Evolutionary conservation across 495 filamentous ascomycete genomes (phyloP), one percentile per base, ranked within the genome.

Genomic region (Tuber microsphaerosporum): DNA sequence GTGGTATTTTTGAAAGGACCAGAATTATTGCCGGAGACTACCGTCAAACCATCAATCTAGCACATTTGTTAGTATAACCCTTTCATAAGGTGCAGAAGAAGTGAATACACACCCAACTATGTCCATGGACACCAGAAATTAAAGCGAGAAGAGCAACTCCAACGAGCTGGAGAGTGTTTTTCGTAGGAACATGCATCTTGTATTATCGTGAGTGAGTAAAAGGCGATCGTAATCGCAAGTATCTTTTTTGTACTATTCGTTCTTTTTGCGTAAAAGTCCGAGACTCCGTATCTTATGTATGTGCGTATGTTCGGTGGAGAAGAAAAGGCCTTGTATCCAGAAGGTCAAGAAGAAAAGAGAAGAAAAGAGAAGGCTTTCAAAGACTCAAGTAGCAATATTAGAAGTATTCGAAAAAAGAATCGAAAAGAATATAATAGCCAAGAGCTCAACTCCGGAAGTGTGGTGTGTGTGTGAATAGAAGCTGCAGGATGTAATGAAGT

Each of bases 91-190:
- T 34, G 65, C 39, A 41, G 34, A 45, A 75, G 51, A 70, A 37
- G 34, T 7, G 26, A 31, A 51, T 20, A 75, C 75, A 73, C 46
- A 81, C 79, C 79, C 79, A 81, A 68, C 79, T 81, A 44, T 81
- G 79, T 10, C 75, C 48, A 8, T 73, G 51, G 41, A 70, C 75
- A 6, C 68, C 22, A 22, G 42, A 71, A 14, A 73, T 69, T 43
- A 76, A 71, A 41, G 74, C 39, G 68, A 69, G 69, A 69, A 74
- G 42, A 1, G 79, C 44, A 12, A 77, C 22, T 37, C 43, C 75
- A 76, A 68, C 75, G 68, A 77, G 45, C 68, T 76, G 74, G 20
- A 71, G 26, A 31, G 75, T 37, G 17, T 72, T 69, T 51, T 61
- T 48, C 31, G 56, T 65, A 65, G 56, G 45, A 75, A 69, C 46